phyloP scores from a whole-genome alignment of 805 yeast species.

The Starmera dryadoides region DNA sequence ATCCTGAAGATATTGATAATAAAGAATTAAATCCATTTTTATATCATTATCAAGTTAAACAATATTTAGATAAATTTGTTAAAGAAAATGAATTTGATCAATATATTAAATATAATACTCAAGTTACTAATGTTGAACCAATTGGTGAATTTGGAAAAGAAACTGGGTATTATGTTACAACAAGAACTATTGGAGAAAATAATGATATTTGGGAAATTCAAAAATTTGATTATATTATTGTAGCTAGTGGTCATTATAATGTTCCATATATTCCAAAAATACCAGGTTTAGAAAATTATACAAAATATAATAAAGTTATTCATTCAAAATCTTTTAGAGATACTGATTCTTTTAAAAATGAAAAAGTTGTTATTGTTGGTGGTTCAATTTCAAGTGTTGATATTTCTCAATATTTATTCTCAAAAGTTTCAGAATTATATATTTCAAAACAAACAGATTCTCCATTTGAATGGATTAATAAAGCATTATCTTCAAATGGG shows the following conservation, averaged over 20 bases:
- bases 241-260: slow-evolving; percentile 52
- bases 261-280: slow-evolving; percentile 46
- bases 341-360: slow-evolving; percentile 30
- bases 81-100: slow-evolving; percentile 20
- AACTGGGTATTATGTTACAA: slow-evolving; percentile 26
- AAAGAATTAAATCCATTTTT: slow-evolving; percentile 28
- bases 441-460: slow-evolving; percentile 65
- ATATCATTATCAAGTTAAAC: slow-evolving; percentile 24
- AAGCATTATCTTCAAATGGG: slow-evolving; percentile 25
- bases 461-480: slow-evolving; percentile 32
- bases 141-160: no score
- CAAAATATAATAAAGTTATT: slow-evolving; percentile 32
- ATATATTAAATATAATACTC: slow-evolving; percentile 28
- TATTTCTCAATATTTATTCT: slow-evolving; percentile 33
- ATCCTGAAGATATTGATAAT: slow-evolving; percentile 7
- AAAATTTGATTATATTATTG: slow-evolving; percentile 45
- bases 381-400: slow-evolving; percentile 35
- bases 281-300: slow-evolving; percentile 38
- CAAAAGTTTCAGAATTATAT: slow-evolving; percentile 35
- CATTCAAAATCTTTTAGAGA: slow-evolving; percentile 46
- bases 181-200: slow-evolving; percentile 8
- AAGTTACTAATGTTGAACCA: slow-evolving; percentile 28
- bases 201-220: slow-evolving; percentile 34
- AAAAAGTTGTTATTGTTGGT: slow-evolving; percentile 35
- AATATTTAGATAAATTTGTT: slow-evolving; percentile 21